A percentile compares a stretch with the other conserved stretches of the same genome.
phyloP scores from a whole-genome alignment of 2,329 filamentous ascomycete species.

The Didymella exigua region DNA sequence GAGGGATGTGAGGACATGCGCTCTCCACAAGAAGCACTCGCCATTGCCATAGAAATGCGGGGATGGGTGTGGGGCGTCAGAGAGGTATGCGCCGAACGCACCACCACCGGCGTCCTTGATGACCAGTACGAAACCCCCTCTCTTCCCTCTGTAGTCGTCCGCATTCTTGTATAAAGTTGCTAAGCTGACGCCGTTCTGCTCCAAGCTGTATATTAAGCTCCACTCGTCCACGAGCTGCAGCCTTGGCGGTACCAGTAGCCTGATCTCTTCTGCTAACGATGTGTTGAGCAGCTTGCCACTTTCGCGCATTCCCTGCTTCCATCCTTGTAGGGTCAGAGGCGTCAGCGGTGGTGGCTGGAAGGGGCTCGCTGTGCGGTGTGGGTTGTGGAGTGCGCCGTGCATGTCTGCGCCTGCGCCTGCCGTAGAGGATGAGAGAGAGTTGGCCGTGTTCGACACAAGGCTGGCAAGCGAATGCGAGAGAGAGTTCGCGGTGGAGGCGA shows the following conservation, averaged over 20 bases:
- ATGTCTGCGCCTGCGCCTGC: constrained; percentile 48
- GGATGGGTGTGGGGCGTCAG: constrained; percentile 80
- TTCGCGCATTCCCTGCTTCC: constrained; percentile 63
- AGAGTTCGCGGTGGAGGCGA: constrained; percentile 29
- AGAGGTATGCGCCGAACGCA: constrained; percentile 92
- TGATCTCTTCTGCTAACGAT: constrained; percentile 87
- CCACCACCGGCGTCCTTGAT: constrained; percentile 77
- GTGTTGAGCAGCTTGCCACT: constrained; percentile 71
- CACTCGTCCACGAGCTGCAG: constrained; percentile 87
- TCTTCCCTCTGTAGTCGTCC: constrained; percentile 66
- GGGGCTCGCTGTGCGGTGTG: constrained; percentile 71
- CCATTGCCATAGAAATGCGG: constrained; percentile 93
- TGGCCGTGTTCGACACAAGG: constrained; percentile 46
- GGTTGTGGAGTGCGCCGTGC: constrained; percentile 65
- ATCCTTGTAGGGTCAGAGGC: constrained; percentile 73
- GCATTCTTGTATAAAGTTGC: constrained; percentile 84
- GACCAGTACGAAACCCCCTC: constrained; percentile 89
- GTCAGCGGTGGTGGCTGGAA: constrained; percentile 90
- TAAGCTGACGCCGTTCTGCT: constrained; percentile 88
- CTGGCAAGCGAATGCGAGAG: constrained; percentile 44
- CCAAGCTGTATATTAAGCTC: constrained; percentile 85
- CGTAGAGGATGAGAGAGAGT: constrained; percentile 20
- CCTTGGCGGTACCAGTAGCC: constrained; percentile 83
- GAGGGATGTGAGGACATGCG: constrained; percentile 66
- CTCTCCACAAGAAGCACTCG: constrained; percentile 92